phyloP scores from a whole-genome alignment of 1,284 basidiomycete species.

The Ceratobasidium sp. region DNA sequence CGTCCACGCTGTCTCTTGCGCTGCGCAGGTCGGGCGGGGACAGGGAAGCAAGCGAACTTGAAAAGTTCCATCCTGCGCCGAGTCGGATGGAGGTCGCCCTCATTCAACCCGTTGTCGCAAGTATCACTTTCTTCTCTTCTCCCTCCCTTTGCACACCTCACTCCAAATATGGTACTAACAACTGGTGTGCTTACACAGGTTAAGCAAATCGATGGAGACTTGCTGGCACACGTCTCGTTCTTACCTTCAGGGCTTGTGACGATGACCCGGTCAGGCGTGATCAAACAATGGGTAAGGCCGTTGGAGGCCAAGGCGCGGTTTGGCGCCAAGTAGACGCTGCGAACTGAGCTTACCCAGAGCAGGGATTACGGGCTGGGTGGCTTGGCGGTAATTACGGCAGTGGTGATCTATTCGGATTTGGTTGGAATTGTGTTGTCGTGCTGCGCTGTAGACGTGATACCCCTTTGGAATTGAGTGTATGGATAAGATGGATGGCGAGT shows the following conservation, averaged over 20 bases:
- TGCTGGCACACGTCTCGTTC: constrained; percentile 76
- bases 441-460: too few relatives aligned
- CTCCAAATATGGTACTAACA: too few relatives aligned
- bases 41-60: constrained; percentile 6
- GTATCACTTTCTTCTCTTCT: constrained; percentile 53
- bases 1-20: constrained; percentile 75
- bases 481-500: too few relatives aligned
- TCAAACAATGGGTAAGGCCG: constrained; percentile 87
- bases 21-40: constrained; percentile 45
- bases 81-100: constrained; percentile 89
- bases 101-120: constrained; percentile 88
- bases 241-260: constrained; percentile 80
- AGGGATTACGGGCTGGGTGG: background rate
- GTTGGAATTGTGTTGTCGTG: too few relatives aligned
- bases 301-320: constrained; percentile 52
- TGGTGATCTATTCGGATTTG: too few relatives aligned
- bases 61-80: constrained; percentile 82
- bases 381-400: too few relatives aligned
- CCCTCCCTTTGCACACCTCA: too few relatives aligned
- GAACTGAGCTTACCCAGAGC: constrained; percentile 2
- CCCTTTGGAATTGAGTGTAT: too few relatives aligned
- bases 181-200: constrained; percentile 61
- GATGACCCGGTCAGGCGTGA: constrained; percentile 72
- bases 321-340: constrained; percentile 4
- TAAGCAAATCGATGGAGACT: constrained; percentile 79